Evolutionary conservation across 495 filamentous ascomycete genomes (phyloP), one percentile per base, ranked within the genome.

Genomic region (Daldinia concentrica): DNA sequence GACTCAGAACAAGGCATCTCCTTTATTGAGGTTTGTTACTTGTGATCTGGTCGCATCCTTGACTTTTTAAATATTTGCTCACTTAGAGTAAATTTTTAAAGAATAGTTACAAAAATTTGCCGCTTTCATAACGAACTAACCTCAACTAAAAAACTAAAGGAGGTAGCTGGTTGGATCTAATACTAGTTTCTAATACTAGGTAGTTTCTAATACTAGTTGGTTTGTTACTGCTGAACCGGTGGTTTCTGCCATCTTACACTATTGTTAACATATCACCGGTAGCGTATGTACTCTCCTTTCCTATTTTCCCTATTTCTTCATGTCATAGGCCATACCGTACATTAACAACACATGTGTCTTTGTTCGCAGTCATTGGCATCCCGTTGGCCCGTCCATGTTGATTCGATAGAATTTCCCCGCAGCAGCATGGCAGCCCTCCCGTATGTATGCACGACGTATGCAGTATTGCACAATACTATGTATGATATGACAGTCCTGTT

Each of bases 391-490:
- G 66, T 43, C 45, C 51, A 24, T 57, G 71, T 41, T 61, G 62
- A 73, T 73, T 73, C 52, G 66, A 73, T 54, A 51, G 71, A 66
- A 58, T 69, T 73, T 73, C 71, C 71, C 71, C 71, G 71, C 71
- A 73, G 71, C 62, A 73, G 57, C 65, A 69, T 55, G 61, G 57
- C 57, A 56, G 62, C 51, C 66, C 57, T 64, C 39, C 66, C 14
- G 48, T 60, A 70, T 70, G 61, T 64, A 71, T 37, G 48, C 56
- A 65, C 30, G 55, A 68, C 30, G 60, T 64, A 73, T 64, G 64
- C 30, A 64, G 69, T 41, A 72, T 68, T 60, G 59, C 37, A 72
- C 55, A 61, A 63, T 68, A 60, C 29, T 37, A 24, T 56, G 60
- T 68, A 72, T 60, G 58, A 64, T 67, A 64, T 52, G 15, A 64